A percentile compares a stretch with the other conserved stretches of the same genome.
Evolutionary conservation across 2,329 filamentous ascomycete genomes (phyloP).

Genomic region (Metarhizium robertsii): DNA sequence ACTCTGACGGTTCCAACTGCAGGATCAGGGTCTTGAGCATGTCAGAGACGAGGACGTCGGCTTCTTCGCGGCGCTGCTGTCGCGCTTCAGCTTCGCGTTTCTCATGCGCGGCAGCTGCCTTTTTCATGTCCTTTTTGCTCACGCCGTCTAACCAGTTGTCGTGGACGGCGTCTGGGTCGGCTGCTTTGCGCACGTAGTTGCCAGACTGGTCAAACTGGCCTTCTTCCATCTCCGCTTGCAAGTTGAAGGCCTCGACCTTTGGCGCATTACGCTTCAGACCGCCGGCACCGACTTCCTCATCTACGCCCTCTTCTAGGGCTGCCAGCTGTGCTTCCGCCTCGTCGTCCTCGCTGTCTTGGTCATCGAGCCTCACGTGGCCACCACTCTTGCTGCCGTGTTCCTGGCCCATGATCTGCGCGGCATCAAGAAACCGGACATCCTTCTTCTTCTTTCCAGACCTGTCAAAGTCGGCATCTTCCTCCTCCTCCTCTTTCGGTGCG

Average conservation of each 20-base stretch:
- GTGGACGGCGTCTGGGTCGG: slow-evolving; percentile 80
- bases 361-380: slow-evolving; percentile 56
- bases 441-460: slow-evolving; percentile 49
- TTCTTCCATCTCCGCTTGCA: slow-evolving; percentile 82
- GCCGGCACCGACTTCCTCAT: slow-evolving; percentile 84
- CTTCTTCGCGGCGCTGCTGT: slow-evolving; percentile 62
- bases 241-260: slow-evolving; percentile 92
- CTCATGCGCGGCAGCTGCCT: slow-evolving; percentile 78
- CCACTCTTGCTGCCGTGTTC: slow-evolving; percentile 64
- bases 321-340: slow-evolving; percentile 64
- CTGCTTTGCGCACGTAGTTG: slow-evolving; percentile 84
- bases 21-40: slow-evolving; percentile 64
- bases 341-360: slow-evolving; percentile 48
- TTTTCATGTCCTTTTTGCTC: slow-evolving; percentile 87
- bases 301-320: slow-evolving; percentile 64
- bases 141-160: slow-evolving; percentile 89
- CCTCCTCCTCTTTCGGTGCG: slow-evolving; percentile 25
- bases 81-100: slow-evolving; percentile 71
- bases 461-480: slow-evolving; percentile 24
- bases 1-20: slow-evolving; percentile 71
- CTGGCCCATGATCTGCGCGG: slow-evolving; percentile 66
- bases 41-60: slow-evolving; percentile 64
- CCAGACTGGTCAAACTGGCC: slow-evolving; percentile 84
- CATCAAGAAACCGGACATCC: slow-evolving; percentile 51
- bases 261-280: slow-evolving; percentile 89